phyloP scores from a whole-genome alignment of 2,329 filamentous ascomycete species.

The Penicillium nordicum region DNA sequence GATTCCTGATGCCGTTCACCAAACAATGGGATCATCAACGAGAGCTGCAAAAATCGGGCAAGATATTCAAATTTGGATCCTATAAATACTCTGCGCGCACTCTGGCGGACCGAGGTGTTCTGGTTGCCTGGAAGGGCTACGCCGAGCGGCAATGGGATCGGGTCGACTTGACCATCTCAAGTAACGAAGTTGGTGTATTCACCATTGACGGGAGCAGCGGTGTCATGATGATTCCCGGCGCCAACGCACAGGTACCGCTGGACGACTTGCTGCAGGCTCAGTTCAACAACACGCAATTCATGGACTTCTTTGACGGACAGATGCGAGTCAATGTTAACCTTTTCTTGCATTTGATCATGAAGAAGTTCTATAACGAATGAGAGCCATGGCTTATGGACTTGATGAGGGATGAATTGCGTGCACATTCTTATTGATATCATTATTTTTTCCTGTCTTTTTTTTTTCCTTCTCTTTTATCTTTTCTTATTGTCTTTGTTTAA shows the following conservation, averaged over 20 bases:
- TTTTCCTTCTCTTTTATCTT: constrained; percentile 8
- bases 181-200: constrained; percentile 92
- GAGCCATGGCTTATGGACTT: constrained; percentile 18
- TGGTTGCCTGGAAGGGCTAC: constrained; percentile 87
- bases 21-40: constrained; percentile 99
- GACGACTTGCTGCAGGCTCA: constrained; percentile 94
- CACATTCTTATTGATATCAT: constrained; percentile 22
- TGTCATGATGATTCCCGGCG: constrained; percentile 93
- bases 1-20: constrained; percentile 92
- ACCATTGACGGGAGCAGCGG: constrained; percentile 85
- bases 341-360: constrained; percentile 93
- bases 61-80: constrained; percentile 93
- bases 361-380: constrained; percentile 81
- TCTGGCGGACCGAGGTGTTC: constrained; percentile 86
- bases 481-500: constrained; percentile 15
- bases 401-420: constrained; percentile 21
- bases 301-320: constrained; percentile 86
- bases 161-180: constrained; percentile 89
- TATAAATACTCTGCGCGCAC: constrained; percentile 94
- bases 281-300: constrained; percentile 94
- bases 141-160: constrained; percentile 80
- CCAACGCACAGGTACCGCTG: constrained; percentile 80
- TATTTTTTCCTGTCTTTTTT: constrained; percentile 12
- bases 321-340: constrained; percentile 94
- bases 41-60: constrained; percentile 86